A percentile compares a stretch with the other conserved stretches of the same genome.
Evolutionary conservation across 495 filamentous ascomycete genomes (phyloP).

Genomic region (Aspergillus avenaceus): DNA sequence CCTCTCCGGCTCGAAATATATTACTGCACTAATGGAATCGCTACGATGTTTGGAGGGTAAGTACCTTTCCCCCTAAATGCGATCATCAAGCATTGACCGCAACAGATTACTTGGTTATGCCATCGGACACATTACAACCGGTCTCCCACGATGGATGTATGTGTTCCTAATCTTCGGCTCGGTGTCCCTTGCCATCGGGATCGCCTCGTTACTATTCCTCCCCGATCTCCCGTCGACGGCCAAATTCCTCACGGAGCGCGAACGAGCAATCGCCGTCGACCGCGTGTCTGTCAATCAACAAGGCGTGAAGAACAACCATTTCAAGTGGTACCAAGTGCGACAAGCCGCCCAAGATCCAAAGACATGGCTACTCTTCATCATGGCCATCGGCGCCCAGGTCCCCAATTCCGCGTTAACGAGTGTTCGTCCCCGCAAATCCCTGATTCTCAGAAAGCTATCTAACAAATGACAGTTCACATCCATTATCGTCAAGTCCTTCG

Average conservation of each 20-base stretch:
- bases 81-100: too few relatives aligned
- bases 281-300: constrained; percentile 40
- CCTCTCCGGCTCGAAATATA: constrained; percentile 50
- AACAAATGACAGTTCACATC: constrained; percentile 32
- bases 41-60: constrained; percentile 51
- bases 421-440: constrained; percentile 13
- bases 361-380: constrained; percentile 44
- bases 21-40: constrained; percentile 54
- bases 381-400: constrained; percentile 31
- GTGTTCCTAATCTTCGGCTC: constrained; percentile 48
- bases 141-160: constrained; percentile 44
- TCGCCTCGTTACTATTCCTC: constrained; percentile 34
- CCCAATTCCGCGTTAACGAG: constrained; percentile 39
- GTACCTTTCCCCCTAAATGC: too few relatives aligned
- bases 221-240: constrained; percentile 44
- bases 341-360: constrained; percentile 44
- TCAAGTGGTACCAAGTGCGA: constrained; percentile 46
- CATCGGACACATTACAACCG: constrained; percentile 43
- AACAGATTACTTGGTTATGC: constrained; percentile 50
- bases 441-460: neutral
- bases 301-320: constrained; percentile 44
- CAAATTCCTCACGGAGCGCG: constrained; percentile 37
- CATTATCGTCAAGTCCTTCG: constrained; percentile 49
- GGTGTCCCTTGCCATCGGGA: constrained; percentile 27
- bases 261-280: constrained; percentile 40